Base-by-base conservation (phyloP, 305 asterid genomes). In the Fraxinus paxiana region DNA sequence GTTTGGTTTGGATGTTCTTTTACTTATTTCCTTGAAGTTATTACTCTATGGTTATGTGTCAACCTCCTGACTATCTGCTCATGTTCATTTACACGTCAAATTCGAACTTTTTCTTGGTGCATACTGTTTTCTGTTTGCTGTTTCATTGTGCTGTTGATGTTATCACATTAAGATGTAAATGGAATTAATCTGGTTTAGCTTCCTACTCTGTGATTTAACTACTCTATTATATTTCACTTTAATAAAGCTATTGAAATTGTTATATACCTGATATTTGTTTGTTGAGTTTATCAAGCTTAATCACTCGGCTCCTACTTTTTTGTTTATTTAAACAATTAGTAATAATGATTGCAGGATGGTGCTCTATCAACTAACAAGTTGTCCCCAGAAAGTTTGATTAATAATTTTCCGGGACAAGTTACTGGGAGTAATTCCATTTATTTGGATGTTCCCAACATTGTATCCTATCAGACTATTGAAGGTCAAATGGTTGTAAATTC, bases 401-500 rank as follows among this genome's bases (percentile, higher is more conserved):
- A 86, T 67, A 89, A 81, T 73, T 87, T 81, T 37, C 73, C 87
- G 61, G 90, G 69, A 75, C 87, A 89, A 85, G 87, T 82, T 81
- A 73, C 88, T 78, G 83, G 85, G 76, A 88, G 81, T 61, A 73
- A 71, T 81, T 72, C 89, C 51, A 82, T 67, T 67, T 54, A 83
- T 67, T 80, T 28, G 59, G 82, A 85, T 63, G 75, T 75, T 80
- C 85, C 89, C 48, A 81, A 80, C 81, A 79, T 81, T 82, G 34
- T 81, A 70, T 46, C 80, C 85, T 86, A 83, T 82, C 90, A 88
- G 85, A 78, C 81, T 24, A 73, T 77, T 82, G 88, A 80, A 70
- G 80, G 46, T 72, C 88, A 84, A 67, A 73, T 65, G 35, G 79
- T 74, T 79, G 85, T 80, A 75, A 83, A 78, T 78, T 74, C 90